A percentile compares a stretch with the other conserved stretches of the same genome.
Conservation (phyloP, 192 early-diverging fungal species). For the Coemansia erecta region DNA sequence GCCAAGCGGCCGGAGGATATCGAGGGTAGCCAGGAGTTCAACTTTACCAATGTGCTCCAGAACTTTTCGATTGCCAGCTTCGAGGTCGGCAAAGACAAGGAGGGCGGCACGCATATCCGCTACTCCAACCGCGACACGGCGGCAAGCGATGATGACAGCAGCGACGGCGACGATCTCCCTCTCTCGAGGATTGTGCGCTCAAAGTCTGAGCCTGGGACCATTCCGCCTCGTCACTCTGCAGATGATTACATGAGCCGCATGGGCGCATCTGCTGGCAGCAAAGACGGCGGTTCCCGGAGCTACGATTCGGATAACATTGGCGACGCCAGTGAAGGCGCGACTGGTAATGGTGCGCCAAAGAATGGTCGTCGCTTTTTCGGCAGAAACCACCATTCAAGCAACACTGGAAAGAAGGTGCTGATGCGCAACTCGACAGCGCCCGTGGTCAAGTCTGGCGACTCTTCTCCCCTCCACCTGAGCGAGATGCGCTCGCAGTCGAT, state of each 20-base stretch:
- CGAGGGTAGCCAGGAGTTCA: constrained; percentile 9
- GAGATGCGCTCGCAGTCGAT: constrained; percentile 24
- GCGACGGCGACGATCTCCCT: constrained; percentile 43
- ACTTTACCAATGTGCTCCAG: constrained; percentile 32
- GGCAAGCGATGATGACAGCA: constrained; percentile 10
- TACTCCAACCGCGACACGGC: constrained; percentile 18
- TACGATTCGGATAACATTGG: constrained; percentile 3
- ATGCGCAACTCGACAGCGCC: constrained; percentile 2
- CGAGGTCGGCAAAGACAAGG: constrained; percentile 19
- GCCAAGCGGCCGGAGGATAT: background rate
- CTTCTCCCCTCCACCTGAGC: constrained; percentile 1
- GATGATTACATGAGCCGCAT: constrained; percentile 6
- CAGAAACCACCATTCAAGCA: background rate
- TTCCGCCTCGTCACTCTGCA: constrained; percentile 8
- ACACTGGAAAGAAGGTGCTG: background rate
- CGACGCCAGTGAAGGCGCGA: background rate
- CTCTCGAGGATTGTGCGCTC: constrained; percentile 38
- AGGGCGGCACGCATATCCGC: constrained; percentile 27
- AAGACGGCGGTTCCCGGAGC: constrained; percentile 7
- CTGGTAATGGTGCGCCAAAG: background rate
- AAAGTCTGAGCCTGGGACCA: constrained; percentile 30
- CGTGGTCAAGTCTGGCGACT: background rate
- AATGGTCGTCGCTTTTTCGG: constrained; percentile 12
- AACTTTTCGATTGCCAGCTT: constrained; percentile 38
- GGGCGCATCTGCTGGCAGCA: background rate